Evolutionary conservation across 768 basidiomycete genomes (phyloP).

Genomic region (Hebeloma cylindrosporum): DNA sequence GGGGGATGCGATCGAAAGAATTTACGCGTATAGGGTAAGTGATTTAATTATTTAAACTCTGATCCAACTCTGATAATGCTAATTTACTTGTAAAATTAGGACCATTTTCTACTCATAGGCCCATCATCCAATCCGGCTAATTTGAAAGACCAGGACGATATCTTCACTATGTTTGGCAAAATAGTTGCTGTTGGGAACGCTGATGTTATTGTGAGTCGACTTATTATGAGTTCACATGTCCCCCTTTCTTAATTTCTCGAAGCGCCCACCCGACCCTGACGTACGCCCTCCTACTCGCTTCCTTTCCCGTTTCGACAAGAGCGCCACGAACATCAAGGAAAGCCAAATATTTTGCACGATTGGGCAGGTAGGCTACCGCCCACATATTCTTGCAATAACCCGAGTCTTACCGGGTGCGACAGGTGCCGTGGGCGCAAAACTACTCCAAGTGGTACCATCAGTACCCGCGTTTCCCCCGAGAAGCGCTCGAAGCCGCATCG

Average conservation of each 20-base stretch:
- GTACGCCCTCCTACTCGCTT: slow-evolving; percentile 43
- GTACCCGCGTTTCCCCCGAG: slow-evolving; percentile 51
- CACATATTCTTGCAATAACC: background rate
- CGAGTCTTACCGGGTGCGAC: background rate
- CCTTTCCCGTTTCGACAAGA: slow-evolving; percentile 57
- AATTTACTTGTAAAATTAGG: slow-evolving; percentile 24
- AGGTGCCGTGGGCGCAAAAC: slow-evolving; percentile 55
- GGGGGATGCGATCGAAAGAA: slow-evolving; percentile 32
- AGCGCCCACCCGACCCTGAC: slow-evolving; percentile 29
- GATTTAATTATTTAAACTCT: background rate
- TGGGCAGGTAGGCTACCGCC: slow-evolving; percentile 46
- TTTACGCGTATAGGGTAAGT: slow-evolving; percentile 48
- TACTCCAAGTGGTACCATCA: slow-evolving; percentile 63
- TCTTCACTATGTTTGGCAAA: slow-evolving; percentile 47
- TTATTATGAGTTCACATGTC: background rate
- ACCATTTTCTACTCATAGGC: slow-evolving; percentile 53
- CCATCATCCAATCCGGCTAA: slow-evolving; percentile 47
- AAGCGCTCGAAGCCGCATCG: slow-evolving; percentile 49
- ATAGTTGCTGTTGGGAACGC: slow-evolving; percentile 45
- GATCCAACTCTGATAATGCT: background rate
- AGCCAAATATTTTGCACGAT: slow-evolving; percentile 47
- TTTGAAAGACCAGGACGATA: slow-evolving; percentile 31
- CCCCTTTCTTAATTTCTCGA: too few species aligned
- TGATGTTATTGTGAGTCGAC: slow-evolving; percentile 35
- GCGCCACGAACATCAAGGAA: slow-evolving; percentile 61